A percentile compares a stretch with the other conserved stretches of the same genome.
phyloP scores from a whole-genome alignment of 2,329 filamentous ascomycete genomes.

The Colletotrichum euphorbiae region DNA sequence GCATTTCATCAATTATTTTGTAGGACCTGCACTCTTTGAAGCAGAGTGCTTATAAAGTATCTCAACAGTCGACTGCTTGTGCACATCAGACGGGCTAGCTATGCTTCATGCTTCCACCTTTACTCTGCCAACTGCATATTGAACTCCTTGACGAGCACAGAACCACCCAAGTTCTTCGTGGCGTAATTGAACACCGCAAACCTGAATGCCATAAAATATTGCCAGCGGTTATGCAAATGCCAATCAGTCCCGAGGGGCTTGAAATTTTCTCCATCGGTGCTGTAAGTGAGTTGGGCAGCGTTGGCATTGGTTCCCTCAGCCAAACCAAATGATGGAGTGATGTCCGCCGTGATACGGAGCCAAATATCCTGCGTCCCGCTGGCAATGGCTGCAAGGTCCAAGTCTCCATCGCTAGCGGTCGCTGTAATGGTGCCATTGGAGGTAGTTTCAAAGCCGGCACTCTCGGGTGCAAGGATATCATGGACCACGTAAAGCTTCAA shows the following conservation, averaged over 20 bases:
- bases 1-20: too few relatives aligned
- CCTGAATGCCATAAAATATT: constrained; percentile 61
- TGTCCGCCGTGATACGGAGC: constrained; percentile 43
- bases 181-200: constrained; percentile 63
- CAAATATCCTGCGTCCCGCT: constrained; percentile 38
- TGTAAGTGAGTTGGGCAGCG: constrained; percentile 51
- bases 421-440: constrained; percentile 46
- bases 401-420: not conserved
- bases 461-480: constrained; percentile 45
- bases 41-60: too few relatives aligned
- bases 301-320: constrained; percentile 8
- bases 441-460: constrained; percentile 47
- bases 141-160: constrained; percentile 28
- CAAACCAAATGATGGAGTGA: constrained; percentile 38
- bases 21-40: too few relatives aligned
- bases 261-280: constrained; percentile 55
- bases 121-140: constrained; percentile 13
- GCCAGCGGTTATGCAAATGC: constrained; percentile 54
- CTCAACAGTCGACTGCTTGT: not conserved
- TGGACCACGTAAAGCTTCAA: constrained; percentile 47
- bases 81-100: not conserved
- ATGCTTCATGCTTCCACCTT: not conserved
- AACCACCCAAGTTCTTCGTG: constrained; percentile 48
- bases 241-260: constrained; percentile 50
- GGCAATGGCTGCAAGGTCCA: constrained; percentile 12